Evolutionary conservation across 2,329 filamentous ascomycete species (phyloP), one percentile per base, ranked within the genome.

Genomic region (Colletotrichum liaoningense): DNA sequence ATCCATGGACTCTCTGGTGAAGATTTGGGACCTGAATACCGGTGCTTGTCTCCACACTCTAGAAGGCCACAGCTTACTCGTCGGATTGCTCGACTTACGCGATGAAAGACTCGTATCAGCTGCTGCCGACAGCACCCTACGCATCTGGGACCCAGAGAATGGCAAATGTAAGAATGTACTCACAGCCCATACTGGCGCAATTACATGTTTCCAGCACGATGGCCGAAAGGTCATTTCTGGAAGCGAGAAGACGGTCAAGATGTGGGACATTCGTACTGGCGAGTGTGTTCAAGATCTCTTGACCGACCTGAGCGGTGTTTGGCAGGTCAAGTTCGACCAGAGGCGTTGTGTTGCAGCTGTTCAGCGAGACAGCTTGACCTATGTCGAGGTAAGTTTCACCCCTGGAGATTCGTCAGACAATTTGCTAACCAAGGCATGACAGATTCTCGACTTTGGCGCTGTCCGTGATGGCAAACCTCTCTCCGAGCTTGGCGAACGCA

Each of bases 131-230:
- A 97, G 95, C 56, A 99, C 97, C 0, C 88, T 99, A 19, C 91
- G 97, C 56, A 98, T 99, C 69, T 99, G 97, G 97, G 95, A 99
- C 78, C 97, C 97, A 0, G 95, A 98, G 80, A 95, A 89, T 57
- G 97, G 97, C 8, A 92, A 94, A 76, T 98, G 97, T 83, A 95
- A 95, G 81, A 95, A 93, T 79, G 96, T 93, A 12, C 87, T 99
- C 71, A 96, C 93, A 77, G 97, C 97, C 0, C 97, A 99, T 79
- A 98, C 96, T 0, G 97, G 96, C 46, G 97, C 97, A 26, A 99
- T 99, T 76, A 99, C 97, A 5, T 99, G 97, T 83, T 99, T 99
- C 83, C 97, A 99, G 83, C 97, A 99, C 78, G 97, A 99, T 80
- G 95, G 93, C 0, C 93, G 95, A 77, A 99, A 99, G 81, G 95